A percentile compares a stretch with the other conserved stretches of the same genome.
These are phyloP conservation scores for Heliosperma pusillum DNA, from an alignment of 148 eudicot species.

Conservation along the genomic window DNA sequence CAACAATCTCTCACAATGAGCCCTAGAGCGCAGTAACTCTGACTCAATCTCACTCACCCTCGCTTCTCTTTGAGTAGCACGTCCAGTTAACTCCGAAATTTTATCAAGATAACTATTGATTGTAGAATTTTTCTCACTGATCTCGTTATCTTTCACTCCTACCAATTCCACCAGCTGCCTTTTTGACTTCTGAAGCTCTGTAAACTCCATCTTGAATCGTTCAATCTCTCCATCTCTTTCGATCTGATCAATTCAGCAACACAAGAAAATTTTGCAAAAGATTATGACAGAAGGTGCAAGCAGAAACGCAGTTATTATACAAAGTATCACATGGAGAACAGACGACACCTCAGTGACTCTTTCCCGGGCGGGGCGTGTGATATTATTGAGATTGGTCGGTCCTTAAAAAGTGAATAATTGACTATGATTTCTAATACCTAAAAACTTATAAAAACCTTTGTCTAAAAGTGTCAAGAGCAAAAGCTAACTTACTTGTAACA, in stretches of 20 bases:
- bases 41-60: slow-evolving; percentile 63
- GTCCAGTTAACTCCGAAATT: slow-evolving; percentile 69
- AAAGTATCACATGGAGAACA: neutral
- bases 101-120: slow-evolving; percentile 75
- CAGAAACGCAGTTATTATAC: neutral
- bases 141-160: slow-evolving; percentile 67
- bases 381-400: neutral
- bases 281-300: neutral
- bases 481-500: slow-evolving; percentile 4
- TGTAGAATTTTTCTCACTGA: slow-evolving; percentile 66
- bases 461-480: neutral
- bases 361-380: neutral
- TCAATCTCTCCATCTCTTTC: slow-evolving; percentile 83
- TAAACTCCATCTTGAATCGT: slow-evolving; percentile 53
- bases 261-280: neutral
- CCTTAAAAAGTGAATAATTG: neutral
- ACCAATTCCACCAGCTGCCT: slow-evolving; percentile 78
- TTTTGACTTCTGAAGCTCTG: slow-evolving; percentile 77
- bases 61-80: slow-evolving; percentile 60
- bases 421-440: neutral
- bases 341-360: neutral
- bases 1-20: slow-evolving; percentile 47
- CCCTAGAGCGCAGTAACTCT: slow-evolving; percentile 55
- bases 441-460: neutral
- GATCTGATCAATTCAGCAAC: slow-evolving; percentile 41